A percentile compares a stretch with the other conserved stretches of the same genome.
These are phyloP conservation scores for Liquidambar formosana DNA, from an alignment of 164 flowering plant genomes.

Conservation along the genomic window DNA sequence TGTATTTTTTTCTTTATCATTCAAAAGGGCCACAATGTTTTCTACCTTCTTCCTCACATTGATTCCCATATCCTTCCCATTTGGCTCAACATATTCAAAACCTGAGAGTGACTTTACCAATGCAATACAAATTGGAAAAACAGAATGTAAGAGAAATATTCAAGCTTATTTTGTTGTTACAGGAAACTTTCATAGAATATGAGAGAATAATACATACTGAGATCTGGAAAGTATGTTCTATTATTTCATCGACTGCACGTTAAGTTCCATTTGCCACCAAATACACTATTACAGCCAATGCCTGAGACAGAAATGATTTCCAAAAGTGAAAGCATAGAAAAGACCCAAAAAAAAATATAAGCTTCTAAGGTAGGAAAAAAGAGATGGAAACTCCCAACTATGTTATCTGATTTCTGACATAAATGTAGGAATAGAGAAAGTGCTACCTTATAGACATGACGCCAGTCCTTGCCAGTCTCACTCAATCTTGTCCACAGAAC, in stretches of 20 bases:
- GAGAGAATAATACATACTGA: slow-evolving; percentile 50
- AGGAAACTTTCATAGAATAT: background rate
- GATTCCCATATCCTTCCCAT: slow-evolving; percentile 91
- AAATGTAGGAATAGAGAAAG: background rate
- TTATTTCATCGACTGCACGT: slow-evolving; percentile 94
- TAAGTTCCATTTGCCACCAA: slow-evolving; percentile 93
- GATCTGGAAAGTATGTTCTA: slow-evolving; percentile 90
- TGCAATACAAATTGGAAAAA: slow-evolving; percentile 18
- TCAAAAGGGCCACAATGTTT: slow-evolving; percentile 61
- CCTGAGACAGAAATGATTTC: slow-evolving; percentile 42
- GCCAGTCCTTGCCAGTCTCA: slow-evolving; percentile 93
- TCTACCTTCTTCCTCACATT: slow-evolving; percentile 97
- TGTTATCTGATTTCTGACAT: background rate
- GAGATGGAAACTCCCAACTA: background rate
- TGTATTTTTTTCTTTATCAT: slow-evolving; percentile 86
- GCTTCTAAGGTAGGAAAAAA: background rate
- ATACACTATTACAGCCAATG: slow-evolving; percentile 94
- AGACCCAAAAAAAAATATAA: background rate
- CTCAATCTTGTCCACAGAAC: slow-evolving; percentile 88
- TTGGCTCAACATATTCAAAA: slow-evolving; percentile 94
- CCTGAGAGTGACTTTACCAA: slow-evolving; percentile 70
- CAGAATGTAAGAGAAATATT: background rate
- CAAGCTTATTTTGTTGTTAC: background rate
- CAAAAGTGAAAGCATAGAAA: slow-evolving; percentile 3
- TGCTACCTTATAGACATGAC: slow-evolving; percentile 88